Base-by-base conservation (phyloP, 2,329 filamentous ascomycete genomes). In the Bipolaris sorokiniana region DNA sequence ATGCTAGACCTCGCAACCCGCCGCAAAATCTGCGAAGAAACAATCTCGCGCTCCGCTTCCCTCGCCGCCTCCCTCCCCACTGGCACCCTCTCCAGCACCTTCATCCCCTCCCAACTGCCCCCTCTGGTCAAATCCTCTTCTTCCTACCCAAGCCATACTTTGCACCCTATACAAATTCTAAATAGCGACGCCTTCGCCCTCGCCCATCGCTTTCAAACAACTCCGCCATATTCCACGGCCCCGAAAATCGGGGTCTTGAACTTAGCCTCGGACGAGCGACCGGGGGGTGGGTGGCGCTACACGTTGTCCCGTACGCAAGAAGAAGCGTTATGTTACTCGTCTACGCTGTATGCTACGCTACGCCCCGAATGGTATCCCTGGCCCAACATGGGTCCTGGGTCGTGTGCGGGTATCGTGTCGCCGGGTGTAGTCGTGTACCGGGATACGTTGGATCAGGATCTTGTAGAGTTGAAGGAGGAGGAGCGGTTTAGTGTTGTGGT, bases 271-370 rank as follows among this genome's bases (percentile, higher is more conserved):
- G 61, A 68, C 20, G 28, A 34, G 37, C 44, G 65, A 42, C 67
- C 64, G 7, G 67, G 63, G 0, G 67, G 65, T 3, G 67, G 67
- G 10, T 69, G 67, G 65, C 64, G 64, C 23, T 68, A 62, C 33
- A 61, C 64, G 0, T 48, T 69, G 1, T 66, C 61, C 0, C 38
- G 18, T 15, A 69, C 65, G 5, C 67, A 69, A 23, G 67, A 69
- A 57, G 67, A 69, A 48, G 65, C 67, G 0, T 37, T 69, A 1
- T 69, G 67, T 23, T 68, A 68, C 15, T 68, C 67, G 3, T 67
- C 64, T 1, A 69, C 67, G 2, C 48, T 66, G 0, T 67, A 60
- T 18, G 48, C 47, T 10, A 68, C 65, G 0, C 36, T 69, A 2
- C 63, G 62, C 3, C 57, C 51, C 5, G 59, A 65, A 46, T 69